phyloP scores from a whole-genome alignment of 2,329 filamentous ascomycete genomes.

The Biscogniauxia marginata region DNA sequence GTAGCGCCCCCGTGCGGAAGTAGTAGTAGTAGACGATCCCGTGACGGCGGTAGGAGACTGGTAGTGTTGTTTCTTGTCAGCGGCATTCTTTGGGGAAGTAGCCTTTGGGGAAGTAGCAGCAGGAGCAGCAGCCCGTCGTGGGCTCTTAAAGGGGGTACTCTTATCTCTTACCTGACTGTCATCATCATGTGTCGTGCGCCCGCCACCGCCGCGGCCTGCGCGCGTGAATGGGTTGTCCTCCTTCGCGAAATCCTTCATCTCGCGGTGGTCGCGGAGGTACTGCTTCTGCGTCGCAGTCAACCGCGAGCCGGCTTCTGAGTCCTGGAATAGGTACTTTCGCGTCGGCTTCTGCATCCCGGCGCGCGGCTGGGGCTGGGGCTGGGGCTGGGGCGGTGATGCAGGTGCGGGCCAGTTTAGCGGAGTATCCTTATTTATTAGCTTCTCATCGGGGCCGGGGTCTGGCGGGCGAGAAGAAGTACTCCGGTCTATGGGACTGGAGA shows the following conservation, averaged over 20 bases:
- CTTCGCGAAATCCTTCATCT: slow-evolving; percentile 9
- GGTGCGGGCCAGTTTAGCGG: slow-evolving; percentile 15
- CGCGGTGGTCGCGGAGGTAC: slow-evolving; percentile 12
- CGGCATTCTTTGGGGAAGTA: no score
- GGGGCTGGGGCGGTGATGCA: neutral
- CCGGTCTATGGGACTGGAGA: neutral
- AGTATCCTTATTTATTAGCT: neutral
- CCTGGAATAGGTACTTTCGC: slow-evolving; percentile 12
- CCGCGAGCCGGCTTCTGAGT: slow-evolving; percentile 16
- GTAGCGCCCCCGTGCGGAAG: no score
- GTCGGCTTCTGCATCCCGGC: slow-evolving; percentile 1
- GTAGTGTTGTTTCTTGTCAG: no score
- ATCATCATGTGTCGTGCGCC: neutral
- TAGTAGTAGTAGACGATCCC: no score
- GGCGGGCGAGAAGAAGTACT: neutral
- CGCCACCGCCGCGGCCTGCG: neutral
- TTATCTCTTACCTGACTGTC: no score
- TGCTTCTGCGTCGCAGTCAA: slow-evolving; percentile 11
- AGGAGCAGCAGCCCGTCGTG: no score
- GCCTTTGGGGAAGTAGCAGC: no score
- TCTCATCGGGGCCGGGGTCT: neutral
- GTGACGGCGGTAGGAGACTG: no score
- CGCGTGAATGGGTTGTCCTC: slow-evolving; percentile 13
- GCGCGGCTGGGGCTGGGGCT: neutral
- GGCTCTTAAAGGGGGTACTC: no score